A percentile compares a stretch with the other conserved stretches of the same genome.
These are phyloP conservation scores for Metschnikowia shivogae DNA, from an alignment of 805 yeast species.

Conservation along the genomic window DNA sequence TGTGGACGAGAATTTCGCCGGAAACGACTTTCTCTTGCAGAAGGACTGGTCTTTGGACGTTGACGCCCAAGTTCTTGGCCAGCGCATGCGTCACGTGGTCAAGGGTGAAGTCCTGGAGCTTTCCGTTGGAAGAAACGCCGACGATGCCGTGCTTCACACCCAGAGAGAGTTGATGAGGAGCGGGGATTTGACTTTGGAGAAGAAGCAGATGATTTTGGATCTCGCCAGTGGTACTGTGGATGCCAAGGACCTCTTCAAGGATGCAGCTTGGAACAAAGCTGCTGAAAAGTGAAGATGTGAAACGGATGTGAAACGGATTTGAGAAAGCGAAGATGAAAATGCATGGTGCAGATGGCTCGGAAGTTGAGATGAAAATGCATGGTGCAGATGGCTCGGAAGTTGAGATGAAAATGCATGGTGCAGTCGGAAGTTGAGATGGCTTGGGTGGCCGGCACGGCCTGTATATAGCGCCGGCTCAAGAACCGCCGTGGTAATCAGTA, in stretches of 20 bases:
- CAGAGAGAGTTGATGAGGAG: constrained; percentile 26
- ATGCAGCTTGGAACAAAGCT: constrained; percentile 25
- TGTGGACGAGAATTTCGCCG: constrained; percentile 16
- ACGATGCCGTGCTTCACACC: constrained; percentile 4
- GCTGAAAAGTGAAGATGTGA: constrained; percentile 2
- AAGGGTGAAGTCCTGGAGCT: constrained; percentile 27
- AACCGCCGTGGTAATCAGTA: not conserved
- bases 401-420: too few relatives aligned
- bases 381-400: too few relatives aligned
- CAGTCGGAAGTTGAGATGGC: too few relatives aligned
- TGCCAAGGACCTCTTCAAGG: constrained; percentile 24
- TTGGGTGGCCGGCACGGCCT: not conserved
- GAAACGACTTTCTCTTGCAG: constrained; percentile 32
- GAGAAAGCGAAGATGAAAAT: too few relatives aligned
- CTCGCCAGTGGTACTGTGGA: constrained; percentile 27
- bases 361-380: too few relatives aligned
- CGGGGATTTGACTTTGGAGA: constrained; percentile 23
- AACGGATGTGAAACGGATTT: not conserved
- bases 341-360: too few relatives aligned
- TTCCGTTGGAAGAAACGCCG: not conserved
- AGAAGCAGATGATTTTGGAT: constrained; percentile 30
- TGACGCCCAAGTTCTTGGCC: constrained; percentile 19
- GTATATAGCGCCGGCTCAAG: not conserved
- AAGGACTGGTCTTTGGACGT: constrained; percentile 24
- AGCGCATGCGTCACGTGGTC: constrained; percentile 28